Evolutionary conservation across 345 rosid species (phyloP).

Genomic region (Populus pruinosa): DNA sequence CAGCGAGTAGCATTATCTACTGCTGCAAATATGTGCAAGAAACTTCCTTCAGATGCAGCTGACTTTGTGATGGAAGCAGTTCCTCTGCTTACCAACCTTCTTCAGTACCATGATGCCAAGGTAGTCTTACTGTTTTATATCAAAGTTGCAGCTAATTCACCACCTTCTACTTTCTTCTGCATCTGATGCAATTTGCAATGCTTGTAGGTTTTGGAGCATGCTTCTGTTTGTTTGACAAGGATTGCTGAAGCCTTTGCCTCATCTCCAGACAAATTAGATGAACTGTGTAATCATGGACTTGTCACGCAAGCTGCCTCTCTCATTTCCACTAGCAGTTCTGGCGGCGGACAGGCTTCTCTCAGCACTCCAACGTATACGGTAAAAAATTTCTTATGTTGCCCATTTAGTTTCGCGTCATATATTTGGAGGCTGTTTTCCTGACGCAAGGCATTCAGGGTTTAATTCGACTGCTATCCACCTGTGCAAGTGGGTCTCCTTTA

Average conservation of each 20-base stretch:
- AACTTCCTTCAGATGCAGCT: constrained; percentile 97
- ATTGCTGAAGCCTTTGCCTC: constrained; percentile 98
- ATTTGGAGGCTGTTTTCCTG: constrained; percentile 24
- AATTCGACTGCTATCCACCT: constrained; percentile 91
- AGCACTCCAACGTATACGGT: constrained; percentile 93
- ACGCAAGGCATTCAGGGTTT: constrained; percentile 63
- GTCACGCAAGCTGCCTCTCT: constrained; percentile 97
- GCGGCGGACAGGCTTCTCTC: constrained; percentile 95
- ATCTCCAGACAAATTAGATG: constrained; percentile 85
- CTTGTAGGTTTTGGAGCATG: constrained; percentile 90
- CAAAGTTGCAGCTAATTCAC: background rate
- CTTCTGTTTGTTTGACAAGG: constrained; percentile 95
- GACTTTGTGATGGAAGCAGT: constrained; percentile 99
- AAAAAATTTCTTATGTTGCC: constrained; percentile 12
- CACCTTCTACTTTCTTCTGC: background rate
- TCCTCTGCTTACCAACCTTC: constrained; percentile 91
- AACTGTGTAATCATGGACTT: constrained; percentile 89
- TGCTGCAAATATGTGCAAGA: constrained; percentile 99
- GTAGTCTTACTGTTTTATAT: constrained; percentile 29
- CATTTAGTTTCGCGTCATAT: background rate
- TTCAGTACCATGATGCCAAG: constrained; percentile 95
- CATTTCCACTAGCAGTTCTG: constrained; percentile 85
- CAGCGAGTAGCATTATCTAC: constrained; percentile 97
- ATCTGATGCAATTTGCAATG: constrained; percentile 8
- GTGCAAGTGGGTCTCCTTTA: constrained; percentile 95